These are phyloP conservation scores for Cyclotella sp. DNA, from an alignment of 108 stramenopile genomes.

Conservation along the genomic window DNA sequence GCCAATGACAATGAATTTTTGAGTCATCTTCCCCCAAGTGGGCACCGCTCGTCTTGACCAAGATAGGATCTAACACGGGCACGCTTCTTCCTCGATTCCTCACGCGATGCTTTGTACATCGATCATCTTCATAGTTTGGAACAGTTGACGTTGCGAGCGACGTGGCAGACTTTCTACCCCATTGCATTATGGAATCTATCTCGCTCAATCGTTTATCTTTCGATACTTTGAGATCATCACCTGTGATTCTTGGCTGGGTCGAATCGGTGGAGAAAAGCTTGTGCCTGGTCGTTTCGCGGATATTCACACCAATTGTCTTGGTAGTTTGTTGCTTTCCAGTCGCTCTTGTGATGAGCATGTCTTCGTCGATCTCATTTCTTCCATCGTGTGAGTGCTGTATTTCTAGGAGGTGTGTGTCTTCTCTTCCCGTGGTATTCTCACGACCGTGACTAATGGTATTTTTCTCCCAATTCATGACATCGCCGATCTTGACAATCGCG, in stretches of 20 bases:
- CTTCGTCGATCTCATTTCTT: background rate
- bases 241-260: background rate
- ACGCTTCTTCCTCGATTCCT: background rate
- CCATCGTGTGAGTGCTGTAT: background rate
- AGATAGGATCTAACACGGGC: slow-evolving; percentile 20
- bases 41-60: background rate
- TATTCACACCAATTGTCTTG: background rate
- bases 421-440: background rate
- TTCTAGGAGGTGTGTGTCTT: background rate
- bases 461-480: too few species aligned
- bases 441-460: background rate
- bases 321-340: background rate
- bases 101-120: background rate
- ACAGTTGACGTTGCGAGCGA: slow-evolving; percentile 4
- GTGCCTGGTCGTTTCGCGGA: background rate
- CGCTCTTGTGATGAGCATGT: background rate
- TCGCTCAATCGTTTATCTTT: slow-evolving; percentile 9
- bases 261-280: background rate
- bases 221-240: background rate
- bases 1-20: background rate
- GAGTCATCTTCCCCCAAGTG: background rate
- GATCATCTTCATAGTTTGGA: background rate
- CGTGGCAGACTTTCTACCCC: slow-evolving; percentile 15
- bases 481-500: slow-evolving; percentile 1
- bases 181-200: slow-evolving; percentile 10